These are phyloP conservation scores for Aspergillus diversus DNA, from an alignment of 495 filamentous ascomycete genomes.

Conservation along the genomic window DNA sequence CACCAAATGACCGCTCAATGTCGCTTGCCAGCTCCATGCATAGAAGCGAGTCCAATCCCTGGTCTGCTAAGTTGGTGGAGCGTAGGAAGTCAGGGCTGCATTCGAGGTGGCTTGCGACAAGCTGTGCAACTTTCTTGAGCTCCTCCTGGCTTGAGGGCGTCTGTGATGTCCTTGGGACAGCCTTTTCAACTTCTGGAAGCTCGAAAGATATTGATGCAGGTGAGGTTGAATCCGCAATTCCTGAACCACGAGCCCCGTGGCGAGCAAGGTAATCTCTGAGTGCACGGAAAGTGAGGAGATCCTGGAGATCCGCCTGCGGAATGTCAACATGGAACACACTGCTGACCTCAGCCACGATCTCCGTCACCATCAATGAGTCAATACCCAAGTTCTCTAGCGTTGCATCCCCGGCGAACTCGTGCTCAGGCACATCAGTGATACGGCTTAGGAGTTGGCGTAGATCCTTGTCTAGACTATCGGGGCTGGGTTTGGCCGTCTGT, in stretches of 20 bases:
- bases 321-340: conserved; percentile 22
- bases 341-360: conserved; percentile 40
- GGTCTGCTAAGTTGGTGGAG: conserved; percentile 18
- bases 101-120: conserved; percentile 3
- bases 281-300: neutral
- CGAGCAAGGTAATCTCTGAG: neutral
- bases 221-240: neutral
- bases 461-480: neutral
- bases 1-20: conserved; percentile 25
- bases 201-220: neutral
- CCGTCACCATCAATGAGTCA: conserved; percentile 47
- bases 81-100: neutral
- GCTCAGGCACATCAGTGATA: conserved; percentile 30
- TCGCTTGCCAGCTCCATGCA: conserved; percentile 28
- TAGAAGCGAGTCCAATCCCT: conserved; percentile 28
- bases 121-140: neutral
- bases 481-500: neutral
- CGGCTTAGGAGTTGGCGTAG: conserved; percentile 26
- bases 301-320: neutral
- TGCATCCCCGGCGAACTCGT: conserved; percentile 23
- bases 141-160: neutral
- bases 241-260: neutral
- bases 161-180: neutral
- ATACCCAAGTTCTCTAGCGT: conserved; percentile 40
- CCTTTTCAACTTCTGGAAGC: neutral